A percentile compares a stretch with the other conserved stretches of the same genome.
phyloP scores from a whole-genome alignment of 495 filamentous ascomycete species.

The Staphylotrichum longicolle region DNA sequence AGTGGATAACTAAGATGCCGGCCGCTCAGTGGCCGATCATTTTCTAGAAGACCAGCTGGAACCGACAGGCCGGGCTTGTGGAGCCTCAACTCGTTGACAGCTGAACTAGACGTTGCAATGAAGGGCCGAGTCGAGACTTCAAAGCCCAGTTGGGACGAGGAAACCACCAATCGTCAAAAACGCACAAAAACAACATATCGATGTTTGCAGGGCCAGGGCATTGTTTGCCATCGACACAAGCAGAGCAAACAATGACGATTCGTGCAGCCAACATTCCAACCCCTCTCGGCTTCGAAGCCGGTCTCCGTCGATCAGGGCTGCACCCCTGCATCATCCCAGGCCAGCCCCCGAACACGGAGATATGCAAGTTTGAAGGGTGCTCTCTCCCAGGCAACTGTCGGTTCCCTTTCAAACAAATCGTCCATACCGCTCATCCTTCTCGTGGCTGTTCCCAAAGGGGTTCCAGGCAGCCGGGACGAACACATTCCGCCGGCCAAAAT shows the following conservation, averaged over 20 bases:
- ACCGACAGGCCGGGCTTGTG: neutral
- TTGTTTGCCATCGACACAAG: no score
- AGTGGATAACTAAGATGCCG: conserved; percentile 1
- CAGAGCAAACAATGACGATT: no score
- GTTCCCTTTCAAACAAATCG: neutral
- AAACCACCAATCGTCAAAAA: neutral
- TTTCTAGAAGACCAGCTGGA: conserved; percentile 3
- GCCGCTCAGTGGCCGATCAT: conserved; percentile 6
- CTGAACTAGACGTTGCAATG: neutral
- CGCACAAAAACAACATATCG: no score
- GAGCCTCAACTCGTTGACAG: neutral
- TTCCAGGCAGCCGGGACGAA: conserved; percentile 5
- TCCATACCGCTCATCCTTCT: conserved; percentile 6
- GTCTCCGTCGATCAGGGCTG: neutral
- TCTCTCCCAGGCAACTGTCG: neutral
- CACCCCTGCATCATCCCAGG: neutral
- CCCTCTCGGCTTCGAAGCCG: neutral
- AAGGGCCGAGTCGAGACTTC: neutral
- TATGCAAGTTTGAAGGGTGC: neutral
- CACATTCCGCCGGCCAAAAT: neutral
- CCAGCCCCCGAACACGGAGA: conserved; percentile 7
- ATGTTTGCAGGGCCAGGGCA: no score
- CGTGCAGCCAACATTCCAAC: no score
- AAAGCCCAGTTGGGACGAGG: neutral
- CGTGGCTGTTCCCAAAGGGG: neutral